Evolutionary conservation across 768 basidiomycete species (phyloP).

Genomic region (Lactarius psammicola): DNA sequence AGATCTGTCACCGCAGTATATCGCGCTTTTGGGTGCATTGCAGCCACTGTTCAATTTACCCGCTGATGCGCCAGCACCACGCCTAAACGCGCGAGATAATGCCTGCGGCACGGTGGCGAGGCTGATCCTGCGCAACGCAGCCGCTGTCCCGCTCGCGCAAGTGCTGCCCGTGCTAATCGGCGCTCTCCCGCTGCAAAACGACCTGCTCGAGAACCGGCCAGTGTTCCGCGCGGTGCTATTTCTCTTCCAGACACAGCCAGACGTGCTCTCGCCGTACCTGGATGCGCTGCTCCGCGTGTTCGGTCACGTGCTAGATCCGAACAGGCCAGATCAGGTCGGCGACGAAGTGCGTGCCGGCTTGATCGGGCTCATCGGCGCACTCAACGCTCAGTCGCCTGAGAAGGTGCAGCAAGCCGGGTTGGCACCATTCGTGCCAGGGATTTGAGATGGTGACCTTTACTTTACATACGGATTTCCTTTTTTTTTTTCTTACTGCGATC

Average conservation of each 20-base stretch:
- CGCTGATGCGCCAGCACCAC: slow-evolving; percentile 58
- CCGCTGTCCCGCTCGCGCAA: slow-evolving; percentile 83
- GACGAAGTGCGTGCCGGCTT: slow-evolving; percentile 77
- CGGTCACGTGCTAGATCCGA: slow-evolving; percentile 77
- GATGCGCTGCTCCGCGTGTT: slow-evolving; percentile 80
- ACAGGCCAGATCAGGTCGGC: slow-evolving; percentile 68
- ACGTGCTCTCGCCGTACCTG: slow-evolving; percentile 68
- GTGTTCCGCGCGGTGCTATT: slow-evolving; percentile 88
- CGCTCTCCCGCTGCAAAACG: slow-evolving; percentile 83
- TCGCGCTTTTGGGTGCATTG: slow-evolving; percentile 72
- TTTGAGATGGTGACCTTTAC: slow-evolving; percentile 32
- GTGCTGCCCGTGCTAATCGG: slow-evolving; percentile 82
- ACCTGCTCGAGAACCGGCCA: slow-evolving; percentile 85
- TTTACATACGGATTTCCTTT: slow-evolving; percentile 7
- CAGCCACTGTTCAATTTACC: slow-evolving; percentile 75
- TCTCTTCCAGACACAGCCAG: slow-evolving; percentile 75
- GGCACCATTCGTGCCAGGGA: slow-evolving; percentile 48
- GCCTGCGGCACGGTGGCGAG: slow-evolving; percentile 93
- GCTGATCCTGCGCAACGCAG: slow-evolving; percentile 74
- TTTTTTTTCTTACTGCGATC: background rate
- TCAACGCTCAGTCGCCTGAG: slow-evolving; percentile 72
- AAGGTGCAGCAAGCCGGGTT: slow-evolving; percentile 83
- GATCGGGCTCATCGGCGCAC: slow-evolving; percentile 64
- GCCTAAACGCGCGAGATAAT: slow-evolving; percentile 90
- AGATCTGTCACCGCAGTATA: slow-evolving; percentile 81